phyloP scores from a whole-genome alignment of 208 protist species.

The Leishmania aethiopica region DNA sequence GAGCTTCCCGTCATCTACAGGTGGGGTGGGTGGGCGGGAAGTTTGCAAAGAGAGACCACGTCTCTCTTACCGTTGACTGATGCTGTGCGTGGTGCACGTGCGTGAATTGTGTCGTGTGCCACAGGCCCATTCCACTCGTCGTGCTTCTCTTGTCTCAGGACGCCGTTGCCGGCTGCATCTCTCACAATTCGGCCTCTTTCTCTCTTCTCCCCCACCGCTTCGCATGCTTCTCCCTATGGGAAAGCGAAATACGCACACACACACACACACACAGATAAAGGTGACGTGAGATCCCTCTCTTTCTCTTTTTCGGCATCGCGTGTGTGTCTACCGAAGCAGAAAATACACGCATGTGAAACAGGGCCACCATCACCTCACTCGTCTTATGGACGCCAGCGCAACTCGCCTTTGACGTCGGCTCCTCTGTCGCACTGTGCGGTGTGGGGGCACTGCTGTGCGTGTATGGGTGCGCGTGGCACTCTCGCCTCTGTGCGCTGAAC shows the following conservation, averaged over 20 bases:
- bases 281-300: background rate
- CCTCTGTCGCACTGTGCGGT: background rate
- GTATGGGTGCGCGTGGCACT: background rate
- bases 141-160: background rate
- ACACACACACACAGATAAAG: background rate
- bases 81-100: background rate
- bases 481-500: background rate
- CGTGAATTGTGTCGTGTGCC: background rate
- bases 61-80: background rate
- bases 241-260: background rate
- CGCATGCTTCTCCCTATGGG: background rate
- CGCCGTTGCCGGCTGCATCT: background rate
- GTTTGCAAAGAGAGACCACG: background rate
- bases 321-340: background rate
- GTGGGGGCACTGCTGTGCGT: background rate
- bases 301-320: background rate
- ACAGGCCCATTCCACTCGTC: background rate
- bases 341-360: background rate
- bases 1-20: background rate
- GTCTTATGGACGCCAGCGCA: background rate
- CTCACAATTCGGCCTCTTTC: background rate
- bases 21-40: background rate
- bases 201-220: background rate
- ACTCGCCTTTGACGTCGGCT: background rate
- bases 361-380: background rate